Base-by-base conservation (phyloP, 1,284 basidiomycete genomes). In the Salmacisia buchloeana region DNA sequence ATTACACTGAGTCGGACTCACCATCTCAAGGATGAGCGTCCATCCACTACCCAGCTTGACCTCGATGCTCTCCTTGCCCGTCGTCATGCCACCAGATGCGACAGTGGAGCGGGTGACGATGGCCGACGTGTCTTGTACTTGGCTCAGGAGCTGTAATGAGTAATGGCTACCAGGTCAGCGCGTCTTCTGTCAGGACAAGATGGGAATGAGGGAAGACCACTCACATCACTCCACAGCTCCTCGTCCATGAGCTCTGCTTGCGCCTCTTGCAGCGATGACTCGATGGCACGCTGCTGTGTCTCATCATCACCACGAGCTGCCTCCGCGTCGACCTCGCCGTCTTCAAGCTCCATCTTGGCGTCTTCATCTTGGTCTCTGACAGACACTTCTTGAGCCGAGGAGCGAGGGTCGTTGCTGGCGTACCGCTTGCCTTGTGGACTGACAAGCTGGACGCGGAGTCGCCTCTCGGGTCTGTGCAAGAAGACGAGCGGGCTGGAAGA, bases 211-310 rank as follows among this genome's bases (percentile, higher is more conserved):
- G 39, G 5, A 43, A n/a, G 39, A 13, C 15, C 1, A n/a, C 49
- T 54, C 31, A 54, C 49, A 10, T 54, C 27, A n/a, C 27, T 31
- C 49, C 49, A 54, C 9, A 54, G 49, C 49, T 54, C 49, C 27
- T 54, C 49, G 21, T 54, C 49, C 49, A 54, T 12, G 6, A 54
- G 29, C 21, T 54, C 49, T 31, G 31, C 49, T 31, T 54, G 49
- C 25, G 49, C 49, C 21, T 54, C 49, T 29, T 31, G 31, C 13
- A 54, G 27, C 3, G 27, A 25, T 6, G 7, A 15, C 15, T 29
- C 29, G 6, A 54, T 33, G 29, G 6, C 29, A 25, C 15, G 12
- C 49, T 4, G 1, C 6, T 18, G 15, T 15, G 12, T 33, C 49
- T 34, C 27, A 33, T 33, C 29, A n/a, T 9, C 3, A 18, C 49